Conservation (phyloP, 371 early-diverging fungal genomes). For the Mortierella sp. region DNA sequence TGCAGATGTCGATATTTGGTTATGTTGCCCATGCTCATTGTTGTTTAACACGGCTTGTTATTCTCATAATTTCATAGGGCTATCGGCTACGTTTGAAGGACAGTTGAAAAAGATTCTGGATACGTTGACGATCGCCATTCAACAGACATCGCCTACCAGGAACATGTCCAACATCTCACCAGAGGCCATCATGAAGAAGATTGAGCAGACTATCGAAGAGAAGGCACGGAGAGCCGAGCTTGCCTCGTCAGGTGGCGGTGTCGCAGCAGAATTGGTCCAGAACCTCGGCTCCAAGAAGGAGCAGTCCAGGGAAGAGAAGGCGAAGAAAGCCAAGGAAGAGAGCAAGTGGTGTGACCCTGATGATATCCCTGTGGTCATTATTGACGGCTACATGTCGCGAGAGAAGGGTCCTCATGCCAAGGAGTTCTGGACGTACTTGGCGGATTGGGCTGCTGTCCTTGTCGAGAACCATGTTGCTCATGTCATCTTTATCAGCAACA, state of each 20-base stretch:
- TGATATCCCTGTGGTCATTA: conserved; percentile 88
- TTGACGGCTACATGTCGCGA: conserved; percentile 87
- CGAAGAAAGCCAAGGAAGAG: conserved; percentile 32
- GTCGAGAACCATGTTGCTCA: conserved; percentile 89
- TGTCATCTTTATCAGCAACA: conserved; percentile 90
- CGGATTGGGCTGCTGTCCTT: conserved; percentile 83
- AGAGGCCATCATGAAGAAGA: conserved; percentile 56
- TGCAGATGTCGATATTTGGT: too few relatives aligned
- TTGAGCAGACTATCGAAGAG: conserved; percentile 41
- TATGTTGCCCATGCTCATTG: background rate
- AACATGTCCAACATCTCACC: conserved; percentile 51
- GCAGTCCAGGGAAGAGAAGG: conserved; percentile 14
- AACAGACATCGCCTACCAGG: conserved; percentile 44
- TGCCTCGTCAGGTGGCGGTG: conserved; percentile 11
- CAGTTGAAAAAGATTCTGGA: conserved; percentile 75
- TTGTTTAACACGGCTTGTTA: too few relatives aligned
- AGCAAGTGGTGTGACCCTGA: conserved; percentile 58
- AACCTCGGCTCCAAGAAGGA: background rate
- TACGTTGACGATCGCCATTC: conserved; percentile 68
- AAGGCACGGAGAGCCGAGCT: conserved; percentile 59
- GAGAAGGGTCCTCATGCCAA: conserved; percentile 70
- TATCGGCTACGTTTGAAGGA: conserved; percentile 71
- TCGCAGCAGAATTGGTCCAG: conserved; percentile 17
- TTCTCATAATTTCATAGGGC: conserved; percentile 28
- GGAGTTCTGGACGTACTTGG: conserved; percentile 76